A percentile compares a stretch with the other conserved stretches of the same genome.
phyloP scores from a whole-genome alignment of 768 basidiomycete species.

The Calocera viscosa region DNA sequence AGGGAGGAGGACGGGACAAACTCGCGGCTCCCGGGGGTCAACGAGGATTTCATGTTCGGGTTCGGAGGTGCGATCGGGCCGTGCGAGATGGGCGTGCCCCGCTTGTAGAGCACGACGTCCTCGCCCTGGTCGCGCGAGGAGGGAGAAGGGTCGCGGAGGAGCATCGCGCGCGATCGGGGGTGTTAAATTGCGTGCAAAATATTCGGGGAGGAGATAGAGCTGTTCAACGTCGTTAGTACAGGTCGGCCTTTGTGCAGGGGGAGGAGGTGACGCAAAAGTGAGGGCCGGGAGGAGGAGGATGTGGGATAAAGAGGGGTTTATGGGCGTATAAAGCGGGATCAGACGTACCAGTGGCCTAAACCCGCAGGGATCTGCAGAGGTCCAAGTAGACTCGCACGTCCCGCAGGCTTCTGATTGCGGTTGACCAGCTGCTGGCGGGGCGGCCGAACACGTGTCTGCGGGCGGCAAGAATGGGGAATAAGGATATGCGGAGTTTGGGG shows the following conservation, averaged over 20 bases:
- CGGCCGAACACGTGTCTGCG: neutral
- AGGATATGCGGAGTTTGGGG: neutral
- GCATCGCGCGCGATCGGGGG: neutral
- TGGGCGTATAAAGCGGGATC: neutral
- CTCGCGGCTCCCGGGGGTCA: neutral
- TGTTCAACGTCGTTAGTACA: neutral
- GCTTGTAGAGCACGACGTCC: neutral
- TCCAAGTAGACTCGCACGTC: neutral
- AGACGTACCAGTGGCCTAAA: constrained; percentile 5
- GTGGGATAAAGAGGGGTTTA: neutral
- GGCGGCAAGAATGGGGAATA: neutral
- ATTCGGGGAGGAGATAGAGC: no score
- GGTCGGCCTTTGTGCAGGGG: neutral
- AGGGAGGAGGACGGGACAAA: neutral
- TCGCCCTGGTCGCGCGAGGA: neutral
- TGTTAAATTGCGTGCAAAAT: neutral
- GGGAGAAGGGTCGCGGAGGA: neutral
- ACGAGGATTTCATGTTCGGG: neutral
- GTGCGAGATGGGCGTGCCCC: neutral
- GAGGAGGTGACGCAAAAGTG: neutral
- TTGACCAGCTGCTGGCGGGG: neutral
- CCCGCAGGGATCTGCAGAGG: neutral
- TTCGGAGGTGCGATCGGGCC: neutral
- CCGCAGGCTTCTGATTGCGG: neutral
- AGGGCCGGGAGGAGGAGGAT: neutral